These are phyloP conservation scores for Colletotrichum simmondsii DNA, from an alignment of 2,329 filamentous ascomycete genomes.

Conservation along the genomic window DNA sequence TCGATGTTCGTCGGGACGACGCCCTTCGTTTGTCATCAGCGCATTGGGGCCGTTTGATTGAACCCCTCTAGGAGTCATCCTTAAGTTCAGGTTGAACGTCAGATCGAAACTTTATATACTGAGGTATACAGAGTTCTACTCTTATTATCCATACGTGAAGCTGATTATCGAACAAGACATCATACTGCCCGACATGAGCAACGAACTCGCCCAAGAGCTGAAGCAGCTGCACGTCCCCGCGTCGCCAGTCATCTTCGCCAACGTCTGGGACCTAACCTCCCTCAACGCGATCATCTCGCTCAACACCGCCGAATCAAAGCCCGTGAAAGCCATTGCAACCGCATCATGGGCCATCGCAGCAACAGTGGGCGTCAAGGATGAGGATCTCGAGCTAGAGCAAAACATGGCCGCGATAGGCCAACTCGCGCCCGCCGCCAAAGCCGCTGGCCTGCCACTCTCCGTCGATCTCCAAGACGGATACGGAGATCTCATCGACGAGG, in stretches of 20 bases:
- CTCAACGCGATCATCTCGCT: constrained; percentile 57
- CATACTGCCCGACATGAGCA: constrained; percentile 24
- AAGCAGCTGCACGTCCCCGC: constrained; percentile 61
- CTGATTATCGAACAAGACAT: not conserved
- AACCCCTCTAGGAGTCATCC: not conserved
- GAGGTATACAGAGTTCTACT: too few species aligned
- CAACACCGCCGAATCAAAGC: constrained; percentile 47
- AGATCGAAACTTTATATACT: not conserved
- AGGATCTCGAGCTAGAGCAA: constrained; percentile 59
- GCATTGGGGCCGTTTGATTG: not conserved
- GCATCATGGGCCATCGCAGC: constrained; percentile 63
- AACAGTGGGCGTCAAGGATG: constrained; percentile 55
- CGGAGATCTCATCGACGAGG: constrained; percentile 55
- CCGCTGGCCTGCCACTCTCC: constrained; percentile 59
- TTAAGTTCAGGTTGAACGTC: not conserved
- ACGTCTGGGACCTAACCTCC: constrained; percentile 65
- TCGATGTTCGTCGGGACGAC: not conserved
- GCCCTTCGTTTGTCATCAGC: not conserved
- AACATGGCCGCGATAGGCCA: constrained; percentile 60
- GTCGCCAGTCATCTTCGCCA: constrained; percentile 63
- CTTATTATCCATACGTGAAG: not conserved
- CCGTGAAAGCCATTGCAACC: constrained; percentile 57
- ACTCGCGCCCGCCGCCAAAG: constrained; percentile 55
- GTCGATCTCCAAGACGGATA: constrained; percentile 73
- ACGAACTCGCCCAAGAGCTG: constrained; percentile 47